A percentile compares a stretch with the other conserved stretches of the same genome.
These are phyloP conservation scores for Cladosporium colombiae DNA, from an alignment of 2,329 filamentous ascomycete genomes.

Conservation along the genomic window DNA sequence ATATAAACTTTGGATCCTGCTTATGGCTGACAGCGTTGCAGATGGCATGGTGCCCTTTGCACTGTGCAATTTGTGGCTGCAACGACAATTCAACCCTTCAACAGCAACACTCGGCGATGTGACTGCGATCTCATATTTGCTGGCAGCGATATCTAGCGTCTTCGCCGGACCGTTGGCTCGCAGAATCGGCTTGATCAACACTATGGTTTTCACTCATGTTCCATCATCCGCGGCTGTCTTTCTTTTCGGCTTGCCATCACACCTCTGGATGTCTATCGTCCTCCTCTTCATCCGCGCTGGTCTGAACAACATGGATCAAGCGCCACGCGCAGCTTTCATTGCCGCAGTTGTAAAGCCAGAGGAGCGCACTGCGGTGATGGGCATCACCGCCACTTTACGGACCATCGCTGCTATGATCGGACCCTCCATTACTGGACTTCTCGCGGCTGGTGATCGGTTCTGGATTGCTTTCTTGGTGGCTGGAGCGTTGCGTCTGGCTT, in stretches of 20 bases:
- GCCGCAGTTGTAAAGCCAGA: slow-evolving; percentile 65
- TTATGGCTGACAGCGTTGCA: slow-evolving; percentile 68
- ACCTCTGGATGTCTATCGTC: slow-evolving; percentile 54
- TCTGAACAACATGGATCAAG: slow-evolving; percentile 70
- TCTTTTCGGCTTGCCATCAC: slow-evolving; percentile 58
- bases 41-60: slow-evolving; percentile 61
- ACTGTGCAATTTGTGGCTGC: slow-evolving; percentile 58
- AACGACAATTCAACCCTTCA: slow-evolving; percentile 55
- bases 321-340: slow-evolving; percentile 65
- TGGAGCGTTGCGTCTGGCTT: slow-evolving; percentile 55
- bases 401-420: slow-evolving; percentile 60
- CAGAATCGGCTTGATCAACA: slow-evolving; percentile 61
- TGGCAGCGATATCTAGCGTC: slow-evolving; percentile 46
- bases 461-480: slow-evolving; percentile 65
- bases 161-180: slow-evolving; percentile 65
- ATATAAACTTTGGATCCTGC: slow-evolving; percentile 65
- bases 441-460: slow-evolving; percentile 56
- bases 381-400: slow-evolving; percentile 62
- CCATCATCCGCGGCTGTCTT: slow-evolving; percentile 64
- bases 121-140: slow-evolving; percentile 51
- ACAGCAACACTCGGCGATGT: slow-evolving; percentile 57
- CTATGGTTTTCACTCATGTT: slow-evolving; percentile 61
- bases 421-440: slow-evolving; percentile 56
- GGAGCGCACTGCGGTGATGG: slow-evolving; percentile 70
- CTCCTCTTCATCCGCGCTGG: slow-evolving; percentile 62